Evolutionary conservation across 1,284 basidiomycete species (phyloP).

Genomic region (Rhodotorula sp.): DNA sequence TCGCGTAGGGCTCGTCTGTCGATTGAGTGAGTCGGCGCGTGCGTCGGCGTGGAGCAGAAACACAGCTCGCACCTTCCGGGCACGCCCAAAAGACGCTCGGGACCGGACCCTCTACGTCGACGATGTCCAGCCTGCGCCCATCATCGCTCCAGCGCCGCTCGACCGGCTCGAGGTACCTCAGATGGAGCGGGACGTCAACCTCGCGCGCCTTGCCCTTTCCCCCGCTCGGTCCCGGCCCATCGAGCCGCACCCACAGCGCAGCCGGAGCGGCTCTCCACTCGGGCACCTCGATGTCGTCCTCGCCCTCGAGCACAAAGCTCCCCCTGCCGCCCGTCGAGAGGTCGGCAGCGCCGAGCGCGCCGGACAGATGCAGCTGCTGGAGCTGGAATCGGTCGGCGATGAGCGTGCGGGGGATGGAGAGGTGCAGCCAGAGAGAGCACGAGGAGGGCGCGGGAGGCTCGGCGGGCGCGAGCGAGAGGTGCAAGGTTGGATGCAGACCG

Average conservation of each 20-base stretch:
- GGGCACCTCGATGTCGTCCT: slow-evolving; percentile 39
- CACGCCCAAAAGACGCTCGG: slow-evolving; percentile 42
- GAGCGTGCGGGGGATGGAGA: slow-evolving; percentile 26
- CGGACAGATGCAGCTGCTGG: slow-evolving; percentile 32
- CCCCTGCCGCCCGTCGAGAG: slow-evolving; percentile 55
- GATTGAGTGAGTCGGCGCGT: too few species aligned
- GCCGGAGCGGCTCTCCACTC: slow-evolving; percentile 3
- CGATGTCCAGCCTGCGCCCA: background rate
- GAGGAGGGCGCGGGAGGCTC: background rate
- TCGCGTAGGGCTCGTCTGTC: too few species aligned
- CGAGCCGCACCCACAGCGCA: background rate
- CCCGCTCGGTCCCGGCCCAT: background rate
- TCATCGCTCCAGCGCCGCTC: background rate
- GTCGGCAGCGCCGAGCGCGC: slow-evolving; percentile 56
- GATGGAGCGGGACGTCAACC: slow-evolving; percentile 39
- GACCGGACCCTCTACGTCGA: slow-evolving; percentile 16
- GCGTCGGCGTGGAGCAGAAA: too few species aligned
- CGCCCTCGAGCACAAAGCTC: slow-evolving; percentile 72
- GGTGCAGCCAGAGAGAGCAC: slow-evolving; percentile 33
- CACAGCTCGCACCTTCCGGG: background rate
- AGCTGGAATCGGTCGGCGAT: slow-evolving; percentile 44
- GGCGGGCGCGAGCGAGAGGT: background rate
- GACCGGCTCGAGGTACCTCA: slow-evolving; percentile 39
- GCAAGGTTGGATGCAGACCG: slow-evolving; percentile 29
- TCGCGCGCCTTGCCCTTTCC: background rate